These are phyloP conservation scores for Pueraria montana DNA, from an alignment of 306 rosid genomes.

Conservation along the genomic window DNA sequence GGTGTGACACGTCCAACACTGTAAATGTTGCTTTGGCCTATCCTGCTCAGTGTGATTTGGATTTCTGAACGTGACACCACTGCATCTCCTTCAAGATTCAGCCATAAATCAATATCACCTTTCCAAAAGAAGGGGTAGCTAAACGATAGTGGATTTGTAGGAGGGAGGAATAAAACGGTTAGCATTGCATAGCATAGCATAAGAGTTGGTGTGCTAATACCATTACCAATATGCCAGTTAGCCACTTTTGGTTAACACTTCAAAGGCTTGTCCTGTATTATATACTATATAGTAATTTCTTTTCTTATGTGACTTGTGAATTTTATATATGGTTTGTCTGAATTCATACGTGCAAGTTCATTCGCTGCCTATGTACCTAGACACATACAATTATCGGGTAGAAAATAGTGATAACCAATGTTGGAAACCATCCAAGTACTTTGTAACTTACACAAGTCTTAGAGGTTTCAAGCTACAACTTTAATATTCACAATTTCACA, in stretches of 20 bases:
- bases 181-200: conserved; percentile 14
- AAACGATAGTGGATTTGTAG: not conserved
- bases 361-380: not conserved
- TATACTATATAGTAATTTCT: not conserved
- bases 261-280: not conserved
- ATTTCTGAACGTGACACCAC: not conserved
- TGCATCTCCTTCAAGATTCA: conserved; percentile 30
- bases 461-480: not conserved
- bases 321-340: not conserved
- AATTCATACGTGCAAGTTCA: not conserved
- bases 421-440: not conserved
- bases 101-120: not conserved
- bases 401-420: no score
- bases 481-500: no score
- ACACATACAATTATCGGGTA: not conserved
- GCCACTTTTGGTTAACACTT: not conserved
- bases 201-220: not conserved
- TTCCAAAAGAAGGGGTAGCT: not conserved
- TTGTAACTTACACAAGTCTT: not conserved
- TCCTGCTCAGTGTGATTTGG: conserved; percentile 2
- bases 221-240: not conserved
- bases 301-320: not conserved
- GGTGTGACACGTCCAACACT: conserved; percentile 45
- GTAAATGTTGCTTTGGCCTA: not conserved
- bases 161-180: conserved; percentile 27